Base-by-base conservation (phyloP, 2,329 filamentous ascomycete genomes). In the Thelonectria olida region DNA sequence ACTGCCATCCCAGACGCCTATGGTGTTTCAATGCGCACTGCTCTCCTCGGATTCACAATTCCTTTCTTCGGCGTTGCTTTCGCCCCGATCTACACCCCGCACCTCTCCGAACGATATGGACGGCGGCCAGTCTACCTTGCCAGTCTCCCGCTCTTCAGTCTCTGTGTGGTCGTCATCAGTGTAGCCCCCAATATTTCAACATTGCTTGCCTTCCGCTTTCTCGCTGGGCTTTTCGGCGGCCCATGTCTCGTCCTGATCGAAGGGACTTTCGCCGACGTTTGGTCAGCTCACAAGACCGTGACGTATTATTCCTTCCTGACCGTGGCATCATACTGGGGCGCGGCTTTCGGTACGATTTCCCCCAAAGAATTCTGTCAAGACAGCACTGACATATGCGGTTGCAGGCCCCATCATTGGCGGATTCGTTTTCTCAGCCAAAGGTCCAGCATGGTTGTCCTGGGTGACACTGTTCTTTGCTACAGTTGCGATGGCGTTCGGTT, bases 251-350 rank as follows among this genome's bases (percentile, higher is more conserved):
- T 58, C 31, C 28, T 58, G 38, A 58, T 58, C 13, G 55, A 58
- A 39, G 55, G 55, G 2, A 58, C 55, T 17, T 58, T 58, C 28
- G 55, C 55, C 4, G 48, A 58, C 19, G 55, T 58, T 10, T 58
- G 55, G 55, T 22, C 55, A 12, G 55, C 55, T 28, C 20, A 53
- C 17, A 58, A 58, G 23, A 58, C 48, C 13, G 55, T 58, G 20
- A 58, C 55, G 13, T 58, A 58, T 31, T 58, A 58, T 39, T 58
- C 55, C 15, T 58, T 58, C 39, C 41, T 58, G 15, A 58, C 55
- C 2, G 27, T 53, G 22, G 55, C 55, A 22, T 58, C 55, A 5
- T 58, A 47, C 42, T 47, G 17, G 13, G 55, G 55, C 39, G 55
- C 55, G 15, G 55, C 55, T 36, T 34, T 58, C 19, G 55, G 55